Conservation (phyloP, 495 filamentous ascomycete genomes). For the Penicillium malachiteum region DNA sequence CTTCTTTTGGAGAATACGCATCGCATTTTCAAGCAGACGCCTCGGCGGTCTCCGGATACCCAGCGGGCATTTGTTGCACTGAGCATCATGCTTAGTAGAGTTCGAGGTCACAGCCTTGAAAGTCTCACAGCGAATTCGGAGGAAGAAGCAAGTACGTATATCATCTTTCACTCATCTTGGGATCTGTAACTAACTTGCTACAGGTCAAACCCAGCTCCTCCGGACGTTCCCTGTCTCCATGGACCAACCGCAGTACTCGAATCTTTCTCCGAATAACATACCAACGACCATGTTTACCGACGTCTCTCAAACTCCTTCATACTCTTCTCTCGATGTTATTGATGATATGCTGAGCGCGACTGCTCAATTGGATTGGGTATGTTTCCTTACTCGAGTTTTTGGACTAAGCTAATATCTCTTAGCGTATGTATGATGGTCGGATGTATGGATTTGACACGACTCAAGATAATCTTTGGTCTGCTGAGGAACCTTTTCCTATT, state of each 20-base stretch:
- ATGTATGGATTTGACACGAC: slow-evolving; percentile 16
- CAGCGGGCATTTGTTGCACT: slow-evolving; percentile 74
- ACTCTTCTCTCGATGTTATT: slow-evolving; percentile 46
- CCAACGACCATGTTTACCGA: slow-evolving; percentile 1
- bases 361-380: slow-evolving; percentile 72
- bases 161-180: background rate
- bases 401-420: slow-evolving; percentile 3
- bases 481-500: background rate
- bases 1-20: slow-evolving; percentile 63
- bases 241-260: slow-evolving; percentile 9
- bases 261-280: slow-evolving; percentile 2
- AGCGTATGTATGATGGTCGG: slow-evolving; percentile 25
- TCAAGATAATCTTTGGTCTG: slow-evolving; percentile 19
- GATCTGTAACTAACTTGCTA: too few species aligned
- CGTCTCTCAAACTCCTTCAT: slow-evolving; percentile 11
- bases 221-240: background rate
- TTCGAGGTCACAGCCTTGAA: slow-evolving; percentile 38
- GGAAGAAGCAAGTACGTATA: slow-evolving; percentile 22
- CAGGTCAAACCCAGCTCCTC: too few species aligned
- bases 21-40: slow-evolving; percentile 67
- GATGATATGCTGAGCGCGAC: slow-evolving; percentile 55
- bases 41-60: slow-evolving; percentile 70
- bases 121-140: slow-evolving; percentile 28
- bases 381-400: background rate
- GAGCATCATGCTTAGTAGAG: slow-evolving; percentile 71